phyloP scores from a whole-genome alignment of 768 basidiomycete genomes.

The Aureoboletus auriporus region DNA sequence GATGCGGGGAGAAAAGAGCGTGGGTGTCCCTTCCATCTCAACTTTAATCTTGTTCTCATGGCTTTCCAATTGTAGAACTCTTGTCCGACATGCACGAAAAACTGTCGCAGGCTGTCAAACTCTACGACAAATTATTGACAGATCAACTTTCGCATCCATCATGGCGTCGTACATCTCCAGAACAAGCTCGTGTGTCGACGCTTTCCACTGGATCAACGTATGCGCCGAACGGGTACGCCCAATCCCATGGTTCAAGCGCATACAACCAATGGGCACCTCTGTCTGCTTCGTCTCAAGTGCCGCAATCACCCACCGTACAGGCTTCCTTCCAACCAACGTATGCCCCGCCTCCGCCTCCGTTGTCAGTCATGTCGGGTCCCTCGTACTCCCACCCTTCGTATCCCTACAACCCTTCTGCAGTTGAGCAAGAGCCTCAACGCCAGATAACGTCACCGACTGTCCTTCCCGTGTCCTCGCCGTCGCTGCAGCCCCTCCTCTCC shows the following conservation, averaged over 20 bases:
- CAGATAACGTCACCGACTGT: slow-evolving; percentile 12
- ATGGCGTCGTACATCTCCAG: slow-evolving; percentile 43
- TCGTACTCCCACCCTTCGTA: slow-evolving; percentile 14
- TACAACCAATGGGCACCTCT: slow-evolving; percentile 32
- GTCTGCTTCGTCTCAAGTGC: slow-evolving; percentile 21
- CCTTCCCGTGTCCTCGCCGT: slow-evolving; percentile 1
- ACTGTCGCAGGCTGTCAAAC: slow-evolving; percentile 83
- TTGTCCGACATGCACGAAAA: slow-evolving; percentile 94
- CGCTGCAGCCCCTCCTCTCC: slow-evolving; percentile 11
- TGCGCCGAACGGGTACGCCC: slow-evolving; percentile 31
- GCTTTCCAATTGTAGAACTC: slow-evolving; percentile 50
- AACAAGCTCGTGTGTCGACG: slow-evolving; percentile 16
- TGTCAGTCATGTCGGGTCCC: slow-evolving; percentile 9
- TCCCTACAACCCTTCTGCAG: slow-evolving; percentile 5
- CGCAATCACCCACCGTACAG: slow-evolving; percentile 25
- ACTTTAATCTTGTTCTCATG: neutral
- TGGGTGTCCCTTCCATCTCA: slow-evolving; percentile 34
- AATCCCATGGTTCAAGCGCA: slow-evolving; percentile 19
- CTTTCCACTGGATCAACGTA: slow-evolving; percentile 25
- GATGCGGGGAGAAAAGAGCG: slow-evolving; percentile 86
- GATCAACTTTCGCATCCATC: slow-evolving; percentile 73
- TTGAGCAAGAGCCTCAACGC: slow-evolving; percentile 12
- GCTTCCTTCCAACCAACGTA: slow-evolving; percentile 29
- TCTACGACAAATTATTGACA: slow-evolving; percentile 87
- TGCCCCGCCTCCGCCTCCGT: slow-evolving; percentile 19